phyloP scores from a whole-genome alignment of 176 grass and related monocot genomes.

The Thalia dealbata region DNA sequence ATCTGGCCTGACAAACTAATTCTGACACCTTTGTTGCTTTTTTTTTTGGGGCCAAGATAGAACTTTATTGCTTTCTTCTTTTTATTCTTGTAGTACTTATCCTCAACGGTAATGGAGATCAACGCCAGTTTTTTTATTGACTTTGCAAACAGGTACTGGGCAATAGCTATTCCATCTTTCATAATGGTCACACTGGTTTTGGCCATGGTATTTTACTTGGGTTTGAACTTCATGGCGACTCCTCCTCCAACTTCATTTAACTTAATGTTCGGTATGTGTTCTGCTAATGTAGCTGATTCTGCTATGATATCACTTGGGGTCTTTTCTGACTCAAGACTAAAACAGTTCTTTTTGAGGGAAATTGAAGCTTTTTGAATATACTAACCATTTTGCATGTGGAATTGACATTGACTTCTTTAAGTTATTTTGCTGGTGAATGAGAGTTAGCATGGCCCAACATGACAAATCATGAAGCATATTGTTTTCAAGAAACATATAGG shows the following conservation, averaged over 20 bases:
- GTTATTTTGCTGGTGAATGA: too few relatives aligned
- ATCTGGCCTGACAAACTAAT: background rate
- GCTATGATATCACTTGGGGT: background rate
- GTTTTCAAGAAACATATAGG: background rate
- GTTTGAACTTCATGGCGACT: constrained; percentile 51
- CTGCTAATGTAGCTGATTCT: background rate
- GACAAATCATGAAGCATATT: background rate
- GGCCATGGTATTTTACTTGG: constrained; percentile 36
- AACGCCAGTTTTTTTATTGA: background rate
- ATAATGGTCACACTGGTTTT: constrained; percentile 34
- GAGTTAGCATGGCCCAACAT: background rate
- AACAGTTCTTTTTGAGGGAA: background rate
- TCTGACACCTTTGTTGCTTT: background rate
- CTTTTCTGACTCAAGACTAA: background rate
- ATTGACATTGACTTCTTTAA: background rate
- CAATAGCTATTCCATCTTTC: constrained; percentile 40
- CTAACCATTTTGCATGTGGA: background rate
- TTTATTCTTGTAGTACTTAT: background rate
- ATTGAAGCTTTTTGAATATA: background rate
- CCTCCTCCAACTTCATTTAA: constrained; percentile 40
- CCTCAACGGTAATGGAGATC: background rate
- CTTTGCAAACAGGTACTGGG: constrained; percentile 38
- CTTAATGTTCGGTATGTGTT: constrained; percentile 45
- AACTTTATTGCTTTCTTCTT: background rate
- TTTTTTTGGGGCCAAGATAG: background rate